Conservation (phyloP, 2,329 filamentous ascomycete genomes). For the Lojkania enalia region DNA sequence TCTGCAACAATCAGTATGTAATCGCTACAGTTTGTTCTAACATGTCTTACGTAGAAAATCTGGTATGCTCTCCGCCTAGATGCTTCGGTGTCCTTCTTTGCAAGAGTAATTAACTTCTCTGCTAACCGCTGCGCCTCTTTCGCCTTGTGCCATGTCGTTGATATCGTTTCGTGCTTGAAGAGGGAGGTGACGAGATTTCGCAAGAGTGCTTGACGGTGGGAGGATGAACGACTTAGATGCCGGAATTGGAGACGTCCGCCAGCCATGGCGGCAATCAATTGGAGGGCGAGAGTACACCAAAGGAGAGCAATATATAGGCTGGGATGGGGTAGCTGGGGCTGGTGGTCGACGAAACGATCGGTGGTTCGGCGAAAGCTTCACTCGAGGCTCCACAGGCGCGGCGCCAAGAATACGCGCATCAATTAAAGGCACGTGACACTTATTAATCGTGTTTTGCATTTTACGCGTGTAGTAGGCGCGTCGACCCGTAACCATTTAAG, state of each 20-base stretch:
- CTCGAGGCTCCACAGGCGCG: neutral
- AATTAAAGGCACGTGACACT: constrained; percentile 13
- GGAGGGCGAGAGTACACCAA: neutral
- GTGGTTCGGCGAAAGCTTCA: too few relatives aligned
- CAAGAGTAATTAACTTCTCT: constrained; percentile 91
- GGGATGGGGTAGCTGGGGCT: too few relatives aligned
- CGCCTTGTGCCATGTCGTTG: constrained; percentile 93
- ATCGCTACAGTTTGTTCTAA: constrained; percentile 1
- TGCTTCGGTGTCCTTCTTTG: constrained; percentile 89
- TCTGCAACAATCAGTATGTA: constrained; percentile 51
- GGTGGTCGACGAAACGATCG: too few relatives aligned
- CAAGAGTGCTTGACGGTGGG: constrained; percentile 88
- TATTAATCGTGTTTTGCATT: constrained; percentile 25
- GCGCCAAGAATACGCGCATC: constrained; percentile 1
- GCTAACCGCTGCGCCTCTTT: constrained; percentile 94
- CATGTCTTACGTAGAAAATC: constrained; percentile 74
- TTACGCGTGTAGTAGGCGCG: constrained; percentile 23
- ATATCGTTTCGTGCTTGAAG: constrained; percentile 89
- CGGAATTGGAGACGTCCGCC: constrained; percentile 86
- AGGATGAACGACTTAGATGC: constrained; percentile 80
- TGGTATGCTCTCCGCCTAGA: constrained; percentile 73
- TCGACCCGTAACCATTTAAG: constrained; percentile 39
- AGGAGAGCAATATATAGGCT: too few relatives aligned
- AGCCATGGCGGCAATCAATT: constrained; percentile 64
- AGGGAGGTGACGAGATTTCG: constrained; percentile 96